phyloP scores from a whole-genome alignment of 495 filamentous ascomycete genomes.

The Penicillium coprophilum region DNA sequence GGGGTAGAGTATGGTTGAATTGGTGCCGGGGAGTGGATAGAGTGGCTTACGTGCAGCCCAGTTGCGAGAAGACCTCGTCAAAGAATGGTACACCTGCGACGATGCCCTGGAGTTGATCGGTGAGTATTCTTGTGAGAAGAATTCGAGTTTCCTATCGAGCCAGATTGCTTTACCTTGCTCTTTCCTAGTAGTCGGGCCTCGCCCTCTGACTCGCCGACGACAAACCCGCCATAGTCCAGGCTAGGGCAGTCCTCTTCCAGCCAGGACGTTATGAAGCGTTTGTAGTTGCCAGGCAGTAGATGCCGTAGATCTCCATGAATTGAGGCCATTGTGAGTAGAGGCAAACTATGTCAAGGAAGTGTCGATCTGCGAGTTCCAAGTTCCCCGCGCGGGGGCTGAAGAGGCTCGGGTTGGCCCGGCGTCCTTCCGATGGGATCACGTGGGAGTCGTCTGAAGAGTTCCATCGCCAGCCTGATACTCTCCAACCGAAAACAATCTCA shows the following conservation, averaged over 20 bases:
- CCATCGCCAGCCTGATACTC: too few relatives aligned
- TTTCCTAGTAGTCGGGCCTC: conserved; percentile 89
- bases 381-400: conserved; percentile 26
- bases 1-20: background rate
- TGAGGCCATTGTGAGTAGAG: conserved; percentile 49
- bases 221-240: conserved; percentile 96
- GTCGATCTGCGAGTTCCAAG: conserved; percentile 12
- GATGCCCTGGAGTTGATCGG: conserved; percentile 55
- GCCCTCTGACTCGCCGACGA: conserved; percentile 76
- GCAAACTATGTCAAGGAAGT: background rate
- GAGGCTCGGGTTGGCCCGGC: conserved; percentile 6
- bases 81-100: conserved; percentile 94
- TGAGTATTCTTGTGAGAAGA: background rate
- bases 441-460: too few relatives aligned
- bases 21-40: background rate
- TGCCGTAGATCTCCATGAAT: conserved; percentile 73
- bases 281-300: conserved; percentile 82
- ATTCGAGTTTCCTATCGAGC: background rate
- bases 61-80: conserved; percentile 86
- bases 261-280: conserved; percentile 77
- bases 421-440: background rate
- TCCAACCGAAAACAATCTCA: too few relatives aligned
- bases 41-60: conserved; percentile 68
- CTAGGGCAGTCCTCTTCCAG: conserved; percentile 93
- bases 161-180: conserved; percentile 50